Evolutionary conservation across 2,329 filamentous ascomycete species (phyloP), one percentile per base, ranked within the genome.

Genomic region (Ophiocordyceps unilateralis): DNA sequence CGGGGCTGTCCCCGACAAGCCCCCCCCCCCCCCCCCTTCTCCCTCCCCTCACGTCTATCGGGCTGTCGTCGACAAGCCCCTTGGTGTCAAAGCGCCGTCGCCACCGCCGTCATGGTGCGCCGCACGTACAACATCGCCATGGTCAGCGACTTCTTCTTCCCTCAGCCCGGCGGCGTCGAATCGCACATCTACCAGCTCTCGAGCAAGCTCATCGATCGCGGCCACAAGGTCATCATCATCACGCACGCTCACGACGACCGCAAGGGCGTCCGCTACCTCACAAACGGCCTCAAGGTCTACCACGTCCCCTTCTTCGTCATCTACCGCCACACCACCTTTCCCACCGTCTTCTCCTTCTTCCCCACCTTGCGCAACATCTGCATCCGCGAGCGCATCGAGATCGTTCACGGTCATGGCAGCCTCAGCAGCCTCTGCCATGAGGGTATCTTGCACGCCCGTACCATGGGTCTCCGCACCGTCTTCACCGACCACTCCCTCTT

Each of bases 91-190:
- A 20, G 32, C 20, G 20, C 22, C 41, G 43, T 44, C 32, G 44
- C 44, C 49, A 15, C n/a, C 51, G 48, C 53, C 60, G 62, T 51
- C 44, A 74, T 72, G 63, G 61, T 67, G 52, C 70, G 67, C 52
- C 68, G 68, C 49, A 74, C 71, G 26, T 81, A 79, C 61, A 80
- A 77, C 56, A 81, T 81, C 64, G 77, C 76, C 48, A 98, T 98
- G 91, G 84, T 95, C 61, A 88, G 89, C 74, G 91, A 98, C 70
- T 95, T 93, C 73, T 98, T 98, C 78, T 98, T 93, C 59, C 91
- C 91, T 14, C 89, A 96, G 57, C 89, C 91, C 42, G 88, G 91
- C 57, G 91, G 91, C 53, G 78, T 98, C 50, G 91, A 98, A 67
- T 93, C 86, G 62, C 91, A 98, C 64, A 96, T 98, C 54, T 98